Base-by-base conservation (phyloP, 345 rosid species). In the Gossypium longicalyx region DNA sequence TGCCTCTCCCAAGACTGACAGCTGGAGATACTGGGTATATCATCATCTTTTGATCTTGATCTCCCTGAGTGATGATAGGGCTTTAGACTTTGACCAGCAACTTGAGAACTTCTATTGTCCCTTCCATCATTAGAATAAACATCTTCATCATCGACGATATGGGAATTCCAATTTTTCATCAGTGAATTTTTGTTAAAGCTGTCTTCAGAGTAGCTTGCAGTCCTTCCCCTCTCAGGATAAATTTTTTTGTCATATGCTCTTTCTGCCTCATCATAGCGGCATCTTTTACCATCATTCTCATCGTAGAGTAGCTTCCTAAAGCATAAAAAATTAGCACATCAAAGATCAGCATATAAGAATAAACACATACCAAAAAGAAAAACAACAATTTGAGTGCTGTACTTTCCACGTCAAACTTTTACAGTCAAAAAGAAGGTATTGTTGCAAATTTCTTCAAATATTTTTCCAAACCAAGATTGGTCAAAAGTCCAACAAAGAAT, bases 31-130 rank as follows among this genome's bases (percentile, higher is more conserved):
- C 83, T 49, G 58, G 80, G 80, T 67, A 80, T 27, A 71, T 80
- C 77, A 61, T 80, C 85, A 15, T 76, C 77, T 25, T 78, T 81
- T 41, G 85, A 82, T 67, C 81, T 82, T 44, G 81, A 81, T 49
- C 78, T 81, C 70, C 82, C 81, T 12, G 75, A 51, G 20, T 52
- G 77, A 68, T 62, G 61, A 71, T 66, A 59, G 2, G 45, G 56
- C 76, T 48, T 73, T 16, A 3, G 44, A 65, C 71, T 73, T 53
- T 69, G 74, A 61, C 38, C 60, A 59, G 66, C 61, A 74, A 44
- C 22, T 51, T 23, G 45, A 27, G 69, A 72, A 81, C 57, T 41
- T 49, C 69, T 76, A 16, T 67, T 70, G 47, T 75, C 61, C 41
- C 64, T 75, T 45, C 49, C 75, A 53, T 72, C 75, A 53, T 66